Evolutionary conservation across 768 basidiomycete genomes (phyloP), one percentile per base, ranked within the genome.

Genomic region (Russula ochroleuca): DNA sequence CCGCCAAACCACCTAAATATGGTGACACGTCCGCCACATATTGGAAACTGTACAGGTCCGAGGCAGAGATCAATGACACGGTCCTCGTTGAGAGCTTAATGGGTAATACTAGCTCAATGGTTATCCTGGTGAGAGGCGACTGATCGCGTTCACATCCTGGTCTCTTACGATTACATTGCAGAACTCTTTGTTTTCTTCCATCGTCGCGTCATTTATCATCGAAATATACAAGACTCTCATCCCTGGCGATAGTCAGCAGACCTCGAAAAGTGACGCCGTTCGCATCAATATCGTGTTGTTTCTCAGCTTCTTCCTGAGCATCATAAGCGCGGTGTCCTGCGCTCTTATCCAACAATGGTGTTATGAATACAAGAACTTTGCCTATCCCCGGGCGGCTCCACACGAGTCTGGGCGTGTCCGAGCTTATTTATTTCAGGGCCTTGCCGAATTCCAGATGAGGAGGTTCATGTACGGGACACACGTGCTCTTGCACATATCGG

Each of bases 131-230:
- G 53, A 54, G 68, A 35, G 3, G 6, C 15, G 31, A 37, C 13
- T 17, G 9, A 14, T 19, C 9, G 15, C 17, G 41, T n/a, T n/a
- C 6, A 43, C 41, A 19, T 43, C 41, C 7, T 0, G 17, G 17
- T 8, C 2, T 38, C 51, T 54, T 47, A 47, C 35, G 0, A 43
- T 8, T 19, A 5, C 41, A n/a, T 8, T 19, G 19, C 41, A 43
- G 41, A 43, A 43, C 33, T 33, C 3, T 13, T 47, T 69, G 11
- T 69, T 69, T 48, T 67, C 69, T 10, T 56, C 65, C 17, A 69
- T 61, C 31, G 58, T 67, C 31, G 61, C 68, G 33, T 56, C 65
- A 35, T 67, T 69, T 28, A 58, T 69, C 48, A 57, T 69, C 45
- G 59, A 69, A 49, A 61, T 51, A 48, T 69, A 69, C 52, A 54